Evolutionary conservation across 2,329 filamentous ascomycete species (phyloP).

Genomic region (Plectosphaerella cucumerina): DNA sequence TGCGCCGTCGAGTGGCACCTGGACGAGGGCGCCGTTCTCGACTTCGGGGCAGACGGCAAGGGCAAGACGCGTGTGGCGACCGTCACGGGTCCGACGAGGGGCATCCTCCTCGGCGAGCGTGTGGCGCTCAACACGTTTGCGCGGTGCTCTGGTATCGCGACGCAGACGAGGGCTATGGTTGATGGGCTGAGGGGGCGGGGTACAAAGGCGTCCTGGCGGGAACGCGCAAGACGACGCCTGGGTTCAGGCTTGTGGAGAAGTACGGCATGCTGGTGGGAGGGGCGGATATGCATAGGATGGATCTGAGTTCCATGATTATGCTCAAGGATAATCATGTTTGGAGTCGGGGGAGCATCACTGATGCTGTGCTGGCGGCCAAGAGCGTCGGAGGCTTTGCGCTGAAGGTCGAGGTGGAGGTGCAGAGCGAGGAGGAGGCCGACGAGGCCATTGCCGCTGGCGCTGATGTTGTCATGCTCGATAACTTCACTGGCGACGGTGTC

Average conservation of each 20-base stretch:
- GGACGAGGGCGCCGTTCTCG: slow-evolving; percentile 67
- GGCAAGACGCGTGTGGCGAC: slow-evolving; percentile 66
- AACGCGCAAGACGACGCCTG: slow-evolving; percentile 94
- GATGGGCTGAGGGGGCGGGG: slow-evolving; percentile 57
- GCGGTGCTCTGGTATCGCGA: slow-evolving; percentile 87
- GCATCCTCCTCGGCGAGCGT: slow-evolving; percentile 82
- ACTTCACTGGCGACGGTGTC: slow-evolving; percentile 80
- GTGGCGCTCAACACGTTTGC: slow-evolving; percentile 89
- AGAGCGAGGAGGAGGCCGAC: slow-evolving; percentile 81
- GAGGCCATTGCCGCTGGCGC: slow-evolving; percentile 88
- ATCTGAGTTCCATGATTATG: slow-evolving; percentile 95
- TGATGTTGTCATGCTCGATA: slow-evolving; percentile 96
- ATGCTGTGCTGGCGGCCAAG: slow-evolving; percentile 80
- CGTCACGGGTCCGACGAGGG: slow-evolving; percentile 76
- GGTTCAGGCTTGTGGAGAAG: slow-evolving; percentile 93
- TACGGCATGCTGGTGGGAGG: slow-evolving; percentile 96
- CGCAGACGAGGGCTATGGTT: slow-evolving; percentile 55
- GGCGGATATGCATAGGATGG: slow-evolving; percentile 86
- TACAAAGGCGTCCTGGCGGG: slow-evolving; percentile 85
- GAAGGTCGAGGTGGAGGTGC: slow-evolving; percentile 95
- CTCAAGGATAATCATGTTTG: slow-evolving; percentile 99
- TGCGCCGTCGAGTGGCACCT: slow-evolving; percentile 91
- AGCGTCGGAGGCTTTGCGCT: slow-evolving; percentile 82
- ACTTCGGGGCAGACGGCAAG: slow-evolving; percentile 34
- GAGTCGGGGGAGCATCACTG: slow-evolving; percentile 80